These are phyloP conservation scores for Serendipita sp. DNA, from an alignment of 768 basidiomycete species.

Conservation along the genomic window DNA sequence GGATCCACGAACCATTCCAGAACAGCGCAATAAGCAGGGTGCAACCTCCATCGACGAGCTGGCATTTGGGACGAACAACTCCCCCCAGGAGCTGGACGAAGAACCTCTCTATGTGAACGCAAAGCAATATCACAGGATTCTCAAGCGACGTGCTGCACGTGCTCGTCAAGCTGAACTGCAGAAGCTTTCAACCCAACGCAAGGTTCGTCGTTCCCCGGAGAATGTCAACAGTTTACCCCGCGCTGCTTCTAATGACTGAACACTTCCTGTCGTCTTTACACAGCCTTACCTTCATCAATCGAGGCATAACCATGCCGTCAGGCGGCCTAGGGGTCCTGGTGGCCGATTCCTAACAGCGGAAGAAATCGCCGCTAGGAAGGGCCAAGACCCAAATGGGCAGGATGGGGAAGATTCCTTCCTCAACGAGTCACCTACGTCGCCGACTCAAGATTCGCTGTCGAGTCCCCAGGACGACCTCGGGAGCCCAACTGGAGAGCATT, in stretches of 20 bases:
- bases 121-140: slow-evolving; percentile 96
- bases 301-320: slow-evolving; percentile 95
- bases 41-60: not conserved
- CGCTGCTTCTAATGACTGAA: not conserved
- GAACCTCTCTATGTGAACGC: slow-evolving; percentile 99
- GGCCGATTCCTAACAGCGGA: slow-evolving; percentile 95
- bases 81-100: slow-evolving; percentile 45
- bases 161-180: slow-evolving; percentile 90
- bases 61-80: not conserved
- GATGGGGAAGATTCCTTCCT: slow-evolving; percentile 1
- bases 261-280: not conserved
- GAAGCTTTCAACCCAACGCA: slow-evolving; percentile 79
- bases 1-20: not conserved
- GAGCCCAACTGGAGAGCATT: not conserved
- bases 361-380: slow-evolving; percentile 59
- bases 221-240: not conserved
- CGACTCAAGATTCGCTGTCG: not conserved
- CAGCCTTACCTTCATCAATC: slow-evolving; percentile 98
- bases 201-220: slow-evolving; percentile 33
- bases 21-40: not conserved
- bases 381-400: slow-evolving; percentile 1
- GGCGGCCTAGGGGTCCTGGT: slow-evolving; percentile 89
- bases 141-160: slow-evolving; percentile 83
- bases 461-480: not conserved
- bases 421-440: not conserved